Evolutionary conservation across 345 rosid species (phyloP), one percentile per base, ranked within the genome.

Genomic region (Citrus sp.): DNA sequence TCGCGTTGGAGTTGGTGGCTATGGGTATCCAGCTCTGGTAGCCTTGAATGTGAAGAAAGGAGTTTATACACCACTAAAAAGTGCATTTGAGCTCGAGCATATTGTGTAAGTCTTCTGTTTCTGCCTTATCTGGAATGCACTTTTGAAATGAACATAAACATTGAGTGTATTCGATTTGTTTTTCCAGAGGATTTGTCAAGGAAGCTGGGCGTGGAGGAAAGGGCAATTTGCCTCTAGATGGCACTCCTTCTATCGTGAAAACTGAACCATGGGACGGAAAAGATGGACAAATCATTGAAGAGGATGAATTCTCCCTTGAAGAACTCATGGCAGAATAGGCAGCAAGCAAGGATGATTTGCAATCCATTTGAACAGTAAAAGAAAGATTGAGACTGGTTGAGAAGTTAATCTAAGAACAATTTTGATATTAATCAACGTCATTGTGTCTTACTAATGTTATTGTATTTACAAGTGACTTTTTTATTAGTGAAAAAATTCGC

Each of bases 11-110:
- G 97, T 97, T 35, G 99, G 99, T 62, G 99, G 98, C 74, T 97
- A 97, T 19, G 99, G 99, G 12, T 97, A 94, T 72, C 98, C 99
- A 6, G 99, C 99, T 58, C 84, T 97, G 81, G 97, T 97, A 55
- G 99, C 98, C 42, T 81, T 97, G 90, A 97, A 97, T 77, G 84
- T 87, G 70, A 97, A 97, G 92, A 94, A 94, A 87, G 98, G 90
- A 80, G 98, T 90, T 25, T 94, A 92, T 82, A 92, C 99, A 75
- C 98, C 99, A 30, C 95, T 97, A 37, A 93, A 89, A 87, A 94
- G 99, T 67, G 99, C 99, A 67, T 97, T 87, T 80, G 98, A 92
- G 86, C 92, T 93, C 30, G 95, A 86, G 51, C 98, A 94, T 40
- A 82, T 97, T 60, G 67, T 80, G 99, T 94, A 87, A 90, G 98